Evolutionary conservation across 441 rosid genomes (phyloP).

Genomic region (Biscutella laevigata): DNA sequence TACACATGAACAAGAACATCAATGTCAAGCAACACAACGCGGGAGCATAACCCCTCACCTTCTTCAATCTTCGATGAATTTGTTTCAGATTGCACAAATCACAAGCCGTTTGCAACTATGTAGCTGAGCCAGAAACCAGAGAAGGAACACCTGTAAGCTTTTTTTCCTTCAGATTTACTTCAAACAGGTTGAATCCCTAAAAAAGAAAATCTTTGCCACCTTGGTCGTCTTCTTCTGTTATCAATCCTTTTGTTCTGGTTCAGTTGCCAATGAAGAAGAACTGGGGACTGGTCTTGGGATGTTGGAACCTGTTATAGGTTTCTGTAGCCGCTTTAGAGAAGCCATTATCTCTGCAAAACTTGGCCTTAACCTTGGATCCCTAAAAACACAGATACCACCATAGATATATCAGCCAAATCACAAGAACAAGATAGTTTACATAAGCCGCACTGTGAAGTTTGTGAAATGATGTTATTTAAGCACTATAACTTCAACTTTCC

Average conservation of each 20-base stretch:
- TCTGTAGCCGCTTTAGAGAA: conserved; percentile 77
- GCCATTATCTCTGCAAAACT: conserved; percentile 89
- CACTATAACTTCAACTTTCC: neutral
- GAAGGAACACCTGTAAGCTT: neutral
- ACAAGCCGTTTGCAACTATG: conserved; percentile 10
- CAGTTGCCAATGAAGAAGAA: conserved; percentile 11
- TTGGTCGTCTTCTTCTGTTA: conserved; percentile 9
- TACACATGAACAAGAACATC: conserved; percentile 13
- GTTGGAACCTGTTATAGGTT: conserved; percentile 46
- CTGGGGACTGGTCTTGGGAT: conserved; percentile 36
- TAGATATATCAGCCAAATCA: conserved; percentile 6
- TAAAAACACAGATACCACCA: conserved; percentile 18
- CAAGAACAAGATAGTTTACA: conserved; percentile 1
- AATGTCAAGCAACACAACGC: conserved; percentile 4
- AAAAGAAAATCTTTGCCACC: neutral
- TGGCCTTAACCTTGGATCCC: conserved; percentile 86
- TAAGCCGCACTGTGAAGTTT: neutral
- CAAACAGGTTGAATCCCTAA: neutral
- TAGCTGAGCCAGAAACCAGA: conserved; percentile 7
- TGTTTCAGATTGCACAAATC: neutral
- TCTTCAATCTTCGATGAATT: neutral
- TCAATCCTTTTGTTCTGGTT: conserved; percentile 21
- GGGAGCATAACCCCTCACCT: neutral
- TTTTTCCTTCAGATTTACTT: neutral
- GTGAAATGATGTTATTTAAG: neutral